A percentile compares a stretch with the other conserved stretches of the same genome.
These are phyloP conservation scores for Coniochaeta sp. DNA, from an alignment of 2,329 filamentous ascomycete genomes.

Conservation along the genomic window DNA sequence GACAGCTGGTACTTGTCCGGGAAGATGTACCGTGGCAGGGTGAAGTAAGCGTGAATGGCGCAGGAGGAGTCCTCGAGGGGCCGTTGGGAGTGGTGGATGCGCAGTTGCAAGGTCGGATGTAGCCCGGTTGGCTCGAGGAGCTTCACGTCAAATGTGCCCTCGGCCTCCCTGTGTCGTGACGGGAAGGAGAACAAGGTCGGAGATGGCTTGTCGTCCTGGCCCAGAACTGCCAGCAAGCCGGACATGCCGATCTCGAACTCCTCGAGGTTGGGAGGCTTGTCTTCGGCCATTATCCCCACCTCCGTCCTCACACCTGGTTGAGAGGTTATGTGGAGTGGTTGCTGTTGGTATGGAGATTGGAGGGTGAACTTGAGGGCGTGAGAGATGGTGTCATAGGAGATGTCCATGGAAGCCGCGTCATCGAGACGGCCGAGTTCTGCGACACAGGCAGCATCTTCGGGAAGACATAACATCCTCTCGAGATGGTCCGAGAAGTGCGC, in stretches of 20 bases:
- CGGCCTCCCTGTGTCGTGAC: slow-evolving; percentile 62
- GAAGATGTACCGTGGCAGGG: slow-evolving; percentile 74
- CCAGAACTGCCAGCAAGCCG: slow-evolving; percentile 72
- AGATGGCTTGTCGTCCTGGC: slow-evolving; percentile 64
- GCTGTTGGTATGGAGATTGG: slow-evolving; percentile 48
- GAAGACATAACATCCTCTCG: slow-evolving; percentile 42
- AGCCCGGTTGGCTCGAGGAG: slow-evolving; percentile 72
- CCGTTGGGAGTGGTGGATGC: slow-evolving; percentile 45
- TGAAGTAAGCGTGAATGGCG: slow-evolving; percentile 71
- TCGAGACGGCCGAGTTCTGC: slow-evolving; percentile 33
- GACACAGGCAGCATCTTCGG: slow-evolving; percentile 40
- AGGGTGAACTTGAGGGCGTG: slow-evolving; percentile 59
- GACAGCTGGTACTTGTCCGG: slow-evolving; percentile 80
- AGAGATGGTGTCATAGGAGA: slow-evolving; percentile 67
- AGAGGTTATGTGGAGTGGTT: slow-evolving; percentile 31
- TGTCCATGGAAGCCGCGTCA: slow-evolving; percentile 60
- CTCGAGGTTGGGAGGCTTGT: slow-evolving; percentile 52
- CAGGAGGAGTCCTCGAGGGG: slow-evolving; percentile 54
- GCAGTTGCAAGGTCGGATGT: slow-evolving; percentile 72
- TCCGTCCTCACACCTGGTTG: slow-evolving; percentile 56
- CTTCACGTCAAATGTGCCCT: slow-evolving; percentile 49
- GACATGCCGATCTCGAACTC: slow-evolving; percentile 70
- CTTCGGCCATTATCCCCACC: slow-evolving; percentile 68
- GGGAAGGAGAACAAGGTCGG: slow-evolving; percentile 79
- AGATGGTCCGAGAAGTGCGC: slow-evolving; percentile 46